Conservation (phyloP, 192 early-diverging fungal genomes). For the Linnemannia hyalina region DNA sequence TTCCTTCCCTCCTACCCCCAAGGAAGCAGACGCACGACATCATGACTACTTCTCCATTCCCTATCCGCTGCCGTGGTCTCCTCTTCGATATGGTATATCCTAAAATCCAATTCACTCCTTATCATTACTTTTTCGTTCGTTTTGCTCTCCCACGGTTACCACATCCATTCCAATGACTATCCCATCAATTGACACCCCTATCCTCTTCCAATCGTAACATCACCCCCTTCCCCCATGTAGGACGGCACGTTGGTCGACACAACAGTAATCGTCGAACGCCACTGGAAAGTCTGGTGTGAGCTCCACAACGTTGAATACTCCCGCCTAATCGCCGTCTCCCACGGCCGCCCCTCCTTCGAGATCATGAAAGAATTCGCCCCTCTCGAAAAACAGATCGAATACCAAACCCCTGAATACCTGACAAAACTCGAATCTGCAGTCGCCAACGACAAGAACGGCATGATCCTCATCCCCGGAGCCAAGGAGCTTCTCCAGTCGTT, state of each 20-base stretch:
- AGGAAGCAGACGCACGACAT: neutral
- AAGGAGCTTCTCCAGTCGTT: slow-evolving; percentile 40
- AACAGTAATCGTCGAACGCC: slow-evolving; percentile 60
- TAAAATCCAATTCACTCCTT: neutral
- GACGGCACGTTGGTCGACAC: slow-evolving; percentile 70
- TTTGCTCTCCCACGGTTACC: neutral
- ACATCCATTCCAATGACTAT: neutral
- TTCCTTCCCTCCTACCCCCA: neutral
- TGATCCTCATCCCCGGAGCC: slow-evolving; percentile 62
- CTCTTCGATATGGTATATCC: slow-evolving; percentile 48
- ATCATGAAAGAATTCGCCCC: slow-evolving; percentile 61
- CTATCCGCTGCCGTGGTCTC: slow-evolving; percentile 53
- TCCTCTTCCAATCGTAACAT: neutral
- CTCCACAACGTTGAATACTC: slow-evolving; percentile 57
- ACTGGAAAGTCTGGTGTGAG: slow-evolving; percentile 58
- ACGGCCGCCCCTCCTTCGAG: slow-evolving; percentile 64
- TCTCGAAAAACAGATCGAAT: slow-evolving; percentile 27
- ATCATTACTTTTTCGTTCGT: neutral
- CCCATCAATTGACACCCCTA: neutral
- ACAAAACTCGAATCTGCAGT: slow-evolving; percentile 29
- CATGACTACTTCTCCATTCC: slow-evolving; percentile 11
- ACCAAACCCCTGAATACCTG: slow-evolving; percentile 20
- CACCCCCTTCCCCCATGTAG: neutral
- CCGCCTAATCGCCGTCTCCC: slow-evolving; percentile 57
- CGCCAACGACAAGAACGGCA: slow-evolving; percentile 54